Evolutionary conservation across 1,139 yeast genomes (phyloP).

Genomic region (Scheffersomyces illinoinensis): DNA sequence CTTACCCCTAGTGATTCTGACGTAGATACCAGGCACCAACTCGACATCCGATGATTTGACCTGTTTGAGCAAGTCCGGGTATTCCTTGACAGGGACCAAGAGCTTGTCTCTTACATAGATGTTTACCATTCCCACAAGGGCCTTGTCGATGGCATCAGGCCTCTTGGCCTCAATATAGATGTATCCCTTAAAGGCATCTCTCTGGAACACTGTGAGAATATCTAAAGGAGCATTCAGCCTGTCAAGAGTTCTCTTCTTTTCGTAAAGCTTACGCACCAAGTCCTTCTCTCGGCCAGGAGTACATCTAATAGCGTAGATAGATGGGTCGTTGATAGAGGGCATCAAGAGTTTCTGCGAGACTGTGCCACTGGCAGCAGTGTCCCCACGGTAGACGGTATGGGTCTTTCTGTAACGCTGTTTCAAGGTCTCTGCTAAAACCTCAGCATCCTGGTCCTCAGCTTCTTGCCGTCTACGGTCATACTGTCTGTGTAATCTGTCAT

Average conservation of each 20-base stretch:
- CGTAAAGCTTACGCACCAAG: conserved; percentile 77
- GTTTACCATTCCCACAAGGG: conserved; percentile 86
- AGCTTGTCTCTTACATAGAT: conserved; percentile 71
- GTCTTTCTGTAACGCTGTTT: conserved; percentile 91
- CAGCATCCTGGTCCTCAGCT: conserved; percentile 93
- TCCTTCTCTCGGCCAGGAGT: conserved; percentile 93
- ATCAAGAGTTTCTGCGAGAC: conserved; percentile 91
- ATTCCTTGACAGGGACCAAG: conserved; percentile 92
- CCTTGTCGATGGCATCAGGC: conserved; percentile 88
- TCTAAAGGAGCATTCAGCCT: conserved; percentile 62
- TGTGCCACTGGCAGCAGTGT: conserved; percentile 66
- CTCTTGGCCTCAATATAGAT: conserved; percentile 92
- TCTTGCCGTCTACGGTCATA: conserved; percentile 88
- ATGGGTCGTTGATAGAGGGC: conserved; percentile 96
- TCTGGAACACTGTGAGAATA: conserved; percentile 88
- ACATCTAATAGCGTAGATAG: conserved; percentile 94
- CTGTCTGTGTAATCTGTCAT: conserved; percentile 84
- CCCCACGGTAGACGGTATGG: conserved; percentile 84
- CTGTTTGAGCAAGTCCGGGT: conserved; percentile 90
- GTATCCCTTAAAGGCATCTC: conserved; percentile 90
- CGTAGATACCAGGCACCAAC: conserved; percentile 88
- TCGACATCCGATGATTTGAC: conserved; percentile 86
- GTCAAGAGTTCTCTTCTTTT: conserved; percentile 74
- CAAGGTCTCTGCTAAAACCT: conserved; percentile 86
- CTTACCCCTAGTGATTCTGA: conserved; percentile 86